Base-by-base conservation (phyloP, 495 filamentous ascomycete species). In the Penicillium nucicola region DNA sequence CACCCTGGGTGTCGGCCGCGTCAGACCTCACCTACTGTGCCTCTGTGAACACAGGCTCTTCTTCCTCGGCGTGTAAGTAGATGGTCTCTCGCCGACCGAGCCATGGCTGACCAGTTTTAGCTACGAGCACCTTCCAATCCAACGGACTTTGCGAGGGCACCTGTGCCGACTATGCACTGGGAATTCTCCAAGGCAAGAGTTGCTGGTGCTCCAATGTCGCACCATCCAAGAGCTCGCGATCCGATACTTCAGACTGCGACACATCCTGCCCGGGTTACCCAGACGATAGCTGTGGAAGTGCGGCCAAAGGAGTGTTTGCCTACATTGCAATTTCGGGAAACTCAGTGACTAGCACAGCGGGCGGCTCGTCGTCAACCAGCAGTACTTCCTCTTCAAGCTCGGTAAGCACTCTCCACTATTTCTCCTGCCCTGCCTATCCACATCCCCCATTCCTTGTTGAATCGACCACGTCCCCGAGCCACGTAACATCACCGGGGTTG, bases 141-240 rank as follows among this genome's bases (percentile, higher is more conserved):
- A 82, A 84, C 56, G 87, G 87, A 37, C 65, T 70, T 10, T 92
- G 88, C 56, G 45, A 61, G 37, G 55, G 67, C 3, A 71, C 71
- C 35, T 91, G 88, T 62, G 63, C 55, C 13, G 54, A 71, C 22
- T 89, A 82, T 62, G 87, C 87, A 9, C 86, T 88, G 60, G 88
- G 77, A 13, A 64, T 92, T 28, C 55, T 90, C 14, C 84, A 85
- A 56, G 75, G 70, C 15, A 69, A 81, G 17, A 64, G 68, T 28
- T 92, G 88, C 68, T 92, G 88, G 88, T 92, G 88, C 65, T 85
- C 85, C 2, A 81, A 92, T 55, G 84, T 84, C 53, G 74, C 71
- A 11, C 88, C 88, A 0, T 72, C 69, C 12, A 57, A 71, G 14
- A 70, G 72, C 19, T 65, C 65, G 52, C 56, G 66, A 59, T 18